Evolutionary conservation across 306 rosid species (phyloP), one percentile per base, ranked within the genome.

Genomic region (Crataegus laevigata): DNA sequence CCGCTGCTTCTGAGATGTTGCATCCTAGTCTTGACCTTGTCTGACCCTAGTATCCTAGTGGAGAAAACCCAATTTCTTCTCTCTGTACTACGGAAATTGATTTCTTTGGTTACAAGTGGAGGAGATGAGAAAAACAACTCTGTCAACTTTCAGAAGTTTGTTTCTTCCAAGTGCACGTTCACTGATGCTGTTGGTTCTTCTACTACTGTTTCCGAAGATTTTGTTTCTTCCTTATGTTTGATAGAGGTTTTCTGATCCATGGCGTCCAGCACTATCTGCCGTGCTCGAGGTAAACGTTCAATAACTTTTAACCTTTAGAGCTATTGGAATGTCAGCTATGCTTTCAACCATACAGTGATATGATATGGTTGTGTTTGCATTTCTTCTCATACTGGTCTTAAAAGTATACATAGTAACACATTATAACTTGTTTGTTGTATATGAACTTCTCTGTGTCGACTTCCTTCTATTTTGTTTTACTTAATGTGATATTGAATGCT

Each of bases 201-300:
- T 21, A 50, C 78, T 4, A 12, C 59, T 65, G 68, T 52, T 71
- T 81, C 86, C 1, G 75, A 84, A 77, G 82, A 82, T 11, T 80
- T 80, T 42, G 75, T 69, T 62, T 82, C 88, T 67, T 77, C 81
- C 59, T 57, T 84, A 40, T 75, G 80, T 71, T 77, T 87, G 52
- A 55, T 82, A 24, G 85, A 87, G 15, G 78, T 87, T 30, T n/a
- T 78, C 86, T 55, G 85, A 82, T 65, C 86, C 67, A 28, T 84
- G 74, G 82, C 77, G 79, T 84, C 93, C 93, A 1, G 76, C 83
- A 79, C 75, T 91, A 30, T 84, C 87, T 75, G 67, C 89, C 4
- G 71, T 90, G 66, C 89, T 91, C 5, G 97, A 90, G 97, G 98
- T 91, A 85, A 30, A 42, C 25, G 14, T 54, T 55, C 8, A 25